Evolutionary conservation across 805 yeast genomes (phyloP).

Genomic region (Candida caryicola): DNA sequence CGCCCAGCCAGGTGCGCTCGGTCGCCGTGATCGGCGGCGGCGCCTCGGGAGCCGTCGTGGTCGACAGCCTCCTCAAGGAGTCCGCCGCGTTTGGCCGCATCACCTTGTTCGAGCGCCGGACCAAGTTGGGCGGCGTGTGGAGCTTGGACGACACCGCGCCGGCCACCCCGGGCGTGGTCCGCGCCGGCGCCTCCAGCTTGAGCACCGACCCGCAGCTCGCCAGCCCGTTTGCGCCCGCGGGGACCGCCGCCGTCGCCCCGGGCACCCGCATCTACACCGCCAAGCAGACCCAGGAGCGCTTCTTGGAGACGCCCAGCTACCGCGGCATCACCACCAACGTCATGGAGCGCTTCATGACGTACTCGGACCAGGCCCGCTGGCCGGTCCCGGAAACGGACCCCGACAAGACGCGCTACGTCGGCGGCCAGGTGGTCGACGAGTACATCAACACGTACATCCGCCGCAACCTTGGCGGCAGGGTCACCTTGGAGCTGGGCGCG

Average conservation of each 20-base stretch:
- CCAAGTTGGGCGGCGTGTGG: constrained; percentile 45
- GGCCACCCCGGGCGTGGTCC: constrained; percentile 18
- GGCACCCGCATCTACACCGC: neutral
- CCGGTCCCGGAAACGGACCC: constrained; percentile 17
- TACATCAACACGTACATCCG: constrained; percentile 29
- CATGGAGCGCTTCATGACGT: constrained; percentile 46
- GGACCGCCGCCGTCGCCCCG: constrained; percentile 3
- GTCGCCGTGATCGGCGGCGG: constrained; percentile 53
- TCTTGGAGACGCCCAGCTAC: constrained; percentile 30
- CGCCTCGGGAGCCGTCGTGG: constrained; percentile 45
- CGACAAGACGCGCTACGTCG: constrained; percentile 24
- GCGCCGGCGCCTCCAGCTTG: constrained; percentile 19
- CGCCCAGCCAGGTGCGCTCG: constrained; percentile 16
- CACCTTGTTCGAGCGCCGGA: constrained; percentile 41
- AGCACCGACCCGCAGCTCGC: constrained; percentile 28
- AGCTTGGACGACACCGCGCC: constrained; percentile 23
- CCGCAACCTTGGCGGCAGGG: constrained; percentile 18
- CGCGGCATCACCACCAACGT: constrained; percentile 34
- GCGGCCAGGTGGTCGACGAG: constrained; percentile 22
- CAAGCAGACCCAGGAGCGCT: constrained; percentile 23
- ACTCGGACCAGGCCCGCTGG: constrained; percentile 40
- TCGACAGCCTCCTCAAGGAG: constrained; percentile 39
- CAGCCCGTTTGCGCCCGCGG: constrained; percentile 21
- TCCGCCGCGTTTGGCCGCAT: constrained; percentile 25
- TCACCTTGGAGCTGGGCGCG: constrained; percentile 26